Evolutionary conservation across 192 early-diverging fungal species (phyloP), one percentile per base, ranked within the genome.

Genomic region (Backusella tarrabulga): DNA sequence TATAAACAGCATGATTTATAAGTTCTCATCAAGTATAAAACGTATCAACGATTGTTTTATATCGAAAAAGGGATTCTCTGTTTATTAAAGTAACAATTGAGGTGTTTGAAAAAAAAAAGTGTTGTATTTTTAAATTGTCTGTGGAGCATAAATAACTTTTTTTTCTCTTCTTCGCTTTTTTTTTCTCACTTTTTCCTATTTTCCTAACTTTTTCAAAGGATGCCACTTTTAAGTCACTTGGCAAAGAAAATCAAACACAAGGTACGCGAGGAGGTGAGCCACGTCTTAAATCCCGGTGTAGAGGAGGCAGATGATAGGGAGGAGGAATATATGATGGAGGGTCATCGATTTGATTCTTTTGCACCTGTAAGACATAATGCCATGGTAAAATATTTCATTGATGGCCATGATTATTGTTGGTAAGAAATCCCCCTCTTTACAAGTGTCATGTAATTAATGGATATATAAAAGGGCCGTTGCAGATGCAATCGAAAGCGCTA

Each of bases 371-470:
- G 94, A 32, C 80, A 90, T 11, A 77, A 84, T 71, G 84, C 86
- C 72, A 86, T 88, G 50, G 88, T 92, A 2, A 88, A 89, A 52
- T 94, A 89, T 80, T 95, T 88, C 82, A 87, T 95, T 9, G 93
- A 95, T 73, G 93, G 93, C 44, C 91, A 92, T 70, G 91, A 93
- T 79, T 95, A 94, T 77, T 90, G 93, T 54, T 90, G 83, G 83
- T 81, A 70, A 70, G 34, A 40, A 32, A 32, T 32, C 32, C 32
- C 36, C 21, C 8, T 23, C 23, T 41, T 68, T 17, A 32, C 32
- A 32, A 32, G 32, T 32, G 32, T 32, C 32, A 32, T 32, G 32
- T 32, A 32, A 32, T 32, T 32, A 32, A 32, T 7, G 19, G 19
- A n/a, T 15, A 34, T 34, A 23, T 68, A 34, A 68, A 32, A 80